Evolutionary conservation across 208 protist genomes (phyloP).

Genomic region (Leptomonas seymouri): DNA sequence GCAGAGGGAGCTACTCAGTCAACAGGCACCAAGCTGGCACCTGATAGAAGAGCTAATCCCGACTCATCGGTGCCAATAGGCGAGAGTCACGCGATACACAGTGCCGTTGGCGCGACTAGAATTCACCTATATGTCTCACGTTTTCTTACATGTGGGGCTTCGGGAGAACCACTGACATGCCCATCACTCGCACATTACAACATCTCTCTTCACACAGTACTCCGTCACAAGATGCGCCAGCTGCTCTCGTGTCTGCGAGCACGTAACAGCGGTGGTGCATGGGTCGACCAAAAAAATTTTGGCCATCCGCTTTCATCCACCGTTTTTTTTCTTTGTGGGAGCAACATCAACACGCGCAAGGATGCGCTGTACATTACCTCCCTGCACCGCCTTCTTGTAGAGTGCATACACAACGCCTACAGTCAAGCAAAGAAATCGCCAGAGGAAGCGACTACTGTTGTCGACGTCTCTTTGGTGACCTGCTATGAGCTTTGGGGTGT

Average conservation of each 20-base stretch:
- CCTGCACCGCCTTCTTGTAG: constrained; percentile 14
- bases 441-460: neutral
- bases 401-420: neutral
- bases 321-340: constrained; percentile 9
- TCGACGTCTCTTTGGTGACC: constrained; percentile 47
- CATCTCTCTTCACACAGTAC: neutral
- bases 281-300: neutral
- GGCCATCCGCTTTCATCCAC: neutral
- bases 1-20: neutral
- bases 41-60: too few relatives aligned
- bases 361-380: constrained; percentile 15
- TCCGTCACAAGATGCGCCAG: neutral
- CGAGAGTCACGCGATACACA: neutral
- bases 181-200: neutral
- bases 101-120: neutral
- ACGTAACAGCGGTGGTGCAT: neutral
- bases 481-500: constrained; percentile 49
- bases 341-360: constrained; percentile 13
- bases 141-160: neutral
- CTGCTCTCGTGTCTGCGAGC: neutral
- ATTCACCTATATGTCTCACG: neutral
- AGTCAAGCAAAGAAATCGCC: neutral
- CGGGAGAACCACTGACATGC: neutral
- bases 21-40: neutral
- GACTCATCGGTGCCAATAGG: neutral